Evolutionary conservation across 164 flowering plant genomes (phyloP).

Genomic region (Dillenia suffruticosa): DNA sequence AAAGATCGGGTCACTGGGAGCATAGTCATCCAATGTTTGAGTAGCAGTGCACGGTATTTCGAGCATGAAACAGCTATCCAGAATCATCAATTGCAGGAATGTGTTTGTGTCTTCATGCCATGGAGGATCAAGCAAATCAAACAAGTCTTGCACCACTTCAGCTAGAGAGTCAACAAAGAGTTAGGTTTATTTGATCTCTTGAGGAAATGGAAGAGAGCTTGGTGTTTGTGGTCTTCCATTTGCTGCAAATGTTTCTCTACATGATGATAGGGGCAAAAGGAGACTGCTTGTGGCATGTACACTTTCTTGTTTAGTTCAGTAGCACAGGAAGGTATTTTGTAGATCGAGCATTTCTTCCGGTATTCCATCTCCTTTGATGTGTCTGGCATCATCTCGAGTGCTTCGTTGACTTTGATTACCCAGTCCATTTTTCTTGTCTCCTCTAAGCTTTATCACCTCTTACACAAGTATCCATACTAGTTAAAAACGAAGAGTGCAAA

Average conservation of each 20-base stretch:
- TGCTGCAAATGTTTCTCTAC: slow-evolving; percentile 24
- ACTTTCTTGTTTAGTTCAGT: slow-evolving; percentile 16
- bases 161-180: slow-evolving; percentile 18
- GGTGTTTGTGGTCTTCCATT: slow-evolving; percentile 54
- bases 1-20: slow-evolving; percentile 52
- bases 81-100: slow-evolving; percentile 41
- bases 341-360: slow-evolving; percentile 27
- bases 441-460: no score
- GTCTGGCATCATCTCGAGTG: no score
- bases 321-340: slow-evolving; percentile 16
- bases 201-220: slow-evolving; percentile 46
- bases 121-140: slow-evolving; percentile 22
- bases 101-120: slow-evolving; percentile 20
- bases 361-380: neutral
- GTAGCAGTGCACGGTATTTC: slow-evolving; percentile 31
- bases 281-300: slow-evolving; percentile 40
- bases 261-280: slow-evolving; percentile 53
- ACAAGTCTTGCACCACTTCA: slow-evolving; percentile 23
- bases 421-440: no score
- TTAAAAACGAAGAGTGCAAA: no score
- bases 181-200: slow-evolving; percentile 32
- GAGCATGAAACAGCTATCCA: slow-evolving; percentile 56
- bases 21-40: slow-evolving; percentile 25
- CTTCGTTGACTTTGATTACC: no score
- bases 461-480: no score